These are phyloP conservation scores for Ambrosia artemisiifolia DNA, from an alignment of 129 eudicot species.

Conservation along the genomic window DNA sequence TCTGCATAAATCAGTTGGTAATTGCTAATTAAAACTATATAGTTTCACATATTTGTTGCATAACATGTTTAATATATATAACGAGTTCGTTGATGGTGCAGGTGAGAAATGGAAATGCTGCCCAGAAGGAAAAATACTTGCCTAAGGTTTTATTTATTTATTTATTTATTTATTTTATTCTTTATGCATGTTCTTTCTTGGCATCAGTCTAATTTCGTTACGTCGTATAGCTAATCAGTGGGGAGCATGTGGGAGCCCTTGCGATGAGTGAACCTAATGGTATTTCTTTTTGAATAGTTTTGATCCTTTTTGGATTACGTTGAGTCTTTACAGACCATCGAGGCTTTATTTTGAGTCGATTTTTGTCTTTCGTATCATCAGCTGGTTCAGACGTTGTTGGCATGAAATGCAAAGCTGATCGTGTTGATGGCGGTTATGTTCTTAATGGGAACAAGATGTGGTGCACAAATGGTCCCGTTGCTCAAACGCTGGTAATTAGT, in stretches of 20 bases:
- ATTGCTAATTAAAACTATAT: not conserved
- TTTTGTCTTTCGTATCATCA: slow-evolving; percentile 23
- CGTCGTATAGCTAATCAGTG: slow-evolving; percentile 66
- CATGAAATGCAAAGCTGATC: slow-evolving; percentile 97
- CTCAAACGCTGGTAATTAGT: slow-evolving; percentile 76
- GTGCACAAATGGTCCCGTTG: slow-evolving; percentile 97
- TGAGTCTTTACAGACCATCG: not conserved
- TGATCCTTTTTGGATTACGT: not conserved
- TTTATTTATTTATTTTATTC: not conserved
- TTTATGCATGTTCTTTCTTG: slow-evolving; percentile 1
- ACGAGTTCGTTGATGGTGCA: slow-evolving; percentile 30
- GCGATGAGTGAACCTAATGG: slow-evolving; percentile 99
- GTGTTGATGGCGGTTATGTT: slow-evolving; percentile 84
- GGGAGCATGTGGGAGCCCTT: slow-evolving; percentile 99
- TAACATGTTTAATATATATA: slow-evolving; percentile 2
- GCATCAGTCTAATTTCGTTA: slow-evolving; percentile 9
- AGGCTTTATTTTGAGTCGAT: not conserved
- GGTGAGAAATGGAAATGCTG: slow-evolving; percentile 87
- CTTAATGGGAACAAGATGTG: slow-evolving; percentile 96
- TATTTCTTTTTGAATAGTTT: slow-evolving; percentile 23
- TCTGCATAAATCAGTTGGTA: slow-evolving; percentile 96
- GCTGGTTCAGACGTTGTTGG: slow-evolving; percentile 99
- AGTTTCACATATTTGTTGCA: not conserved
- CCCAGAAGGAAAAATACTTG: slow-evolving; percentile 78
- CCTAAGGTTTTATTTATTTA: slow-evolving; percentile 63